These are phyloP conservation scores for Phyllostachys edulis DNA, from an alignment of 176 grass and related monocot genomes.

Conservation along the genomic window DNA sequence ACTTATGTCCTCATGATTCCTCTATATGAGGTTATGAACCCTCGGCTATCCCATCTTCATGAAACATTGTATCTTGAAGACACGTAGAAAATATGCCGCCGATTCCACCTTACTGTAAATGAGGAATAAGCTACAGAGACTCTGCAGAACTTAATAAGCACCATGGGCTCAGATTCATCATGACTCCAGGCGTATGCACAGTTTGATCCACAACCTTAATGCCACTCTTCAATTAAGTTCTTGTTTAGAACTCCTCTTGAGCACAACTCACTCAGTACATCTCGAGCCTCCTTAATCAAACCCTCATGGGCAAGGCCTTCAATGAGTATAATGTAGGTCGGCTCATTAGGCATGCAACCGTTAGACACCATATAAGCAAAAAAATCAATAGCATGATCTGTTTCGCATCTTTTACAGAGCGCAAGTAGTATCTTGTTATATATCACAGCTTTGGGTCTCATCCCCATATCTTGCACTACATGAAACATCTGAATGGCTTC, in stretches of 20 bases:
- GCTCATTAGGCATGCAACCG: conserved; percentile 51
- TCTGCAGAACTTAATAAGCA: background rate
- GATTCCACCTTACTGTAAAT: conserved; percentile 9
- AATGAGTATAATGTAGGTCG: conserved; percentile 57
- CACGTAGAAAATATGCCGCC: background rate
- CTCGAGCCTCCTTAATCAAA: conserved; percentile 34
- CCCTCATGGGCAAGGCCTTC: conserved; percentile 59
- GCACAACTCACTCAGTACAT: conserved; percentile 42
- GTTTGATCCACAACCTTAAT: conserved; percentile 13
- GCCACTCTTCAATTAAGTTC: conserved; percentile 25
- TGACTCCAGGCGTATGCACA: conserved; percentile 27
- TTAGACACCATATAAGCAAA: conserved; percentile 53
- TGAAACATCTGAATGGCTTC: conserved; percentile 50
- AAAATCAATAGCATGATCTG: conserved; percentile 44
- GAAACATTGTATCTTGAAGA: conserved; percentile 25
- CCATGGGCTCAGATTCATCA: background rate
- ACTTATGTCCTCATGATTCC: conserved; percentile 22
- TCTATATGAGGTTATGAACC: background rate
- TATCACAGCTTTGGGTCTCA: conserved; percentile 50
- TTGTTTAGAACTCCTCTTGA: conserved; percentile 41
- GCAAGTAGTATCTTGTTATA: conserved; percentile 58
- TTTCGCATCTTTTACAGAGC: conserved; percentile 49
- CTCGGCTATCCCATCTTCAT: conserved; percentile 11
- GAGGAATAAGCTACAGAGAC: conserved; percentile 4
- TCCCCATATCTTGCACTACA: conserved; percentile 51